Evolutionary conservation across 805 yeast species (phyloP).

Genomic region (Barnettozyma salicaria): DNA sequence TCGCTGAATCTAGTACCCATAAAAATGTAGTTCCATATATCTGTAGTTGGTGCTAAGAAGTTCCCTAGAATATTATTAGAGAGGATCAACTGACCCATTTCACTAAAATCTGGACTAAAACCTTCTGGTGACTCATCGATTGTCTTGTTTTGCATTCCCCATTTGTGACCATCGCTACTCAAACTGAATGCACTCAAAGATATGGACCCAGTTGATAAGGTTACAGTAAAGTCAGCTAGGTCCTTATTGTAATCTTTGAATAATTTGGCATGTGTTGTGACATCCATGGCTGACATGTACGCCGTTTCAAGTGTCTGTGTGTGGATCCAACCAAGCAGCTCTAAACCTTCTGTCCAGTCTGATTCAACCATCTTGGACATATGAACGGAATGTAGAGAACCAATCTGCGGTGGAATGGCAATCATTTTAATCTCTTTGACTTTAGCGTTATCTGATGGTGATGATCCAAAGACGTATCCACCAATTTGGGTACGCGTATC

Average conservation of each 20-base stretch:
- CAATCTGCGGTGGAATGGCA: slow-evolving; percentile 84
- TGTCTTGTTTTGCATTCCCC: slow-evolving; percentile 70
- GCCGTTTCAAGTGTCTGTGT: slow-evolving; percentile 67
- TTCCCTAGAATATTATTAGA: slow-evolving; percentile 75
- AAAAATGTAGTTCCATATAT: slow-evolving; percentile 87
- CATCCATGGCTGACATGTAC: slow-evolving; percentile 63
- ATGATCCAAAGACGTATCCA: slow-evolving; percentile 72
- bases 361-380: slow-evolving; percentile 44
- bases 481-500: slow-evolving; percentile 81
- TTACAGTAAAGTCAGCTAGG: slow-evolving; percentile 54
- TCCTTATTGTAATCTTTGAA: slow-evolving; percentile 32
- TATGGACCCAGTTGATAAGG: slow-evolving; percentile 80
- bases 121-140: slow-evolving; percentile 55
- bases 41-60: slow-evolving; percentile 78
- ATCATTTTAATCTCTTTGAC: slow-evolving; percentile 75
- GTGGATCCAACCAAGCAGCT: slow-evolving; percentile 92
- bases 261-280: slow-evolving; percentile 46
- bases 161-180: slow-evolving; percentile 58
- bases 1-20: slow-evolving; percentile 79
- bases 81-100: slow-evolving; percentile 60
- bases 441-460: slow-evolving; percentile 63
- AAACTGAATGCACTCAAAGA: slow-evolving; percentile 63
- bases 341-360: slow-evolving; percentile 47
- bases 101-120: slow-evolving; percentile 53
- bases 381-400: slow-evolving; percentile 52